phyloP scores from a whole-genome alignment of 2,329 filamentous ascomycete genomes.

The Paraconiothyrium sp. region DNA sequence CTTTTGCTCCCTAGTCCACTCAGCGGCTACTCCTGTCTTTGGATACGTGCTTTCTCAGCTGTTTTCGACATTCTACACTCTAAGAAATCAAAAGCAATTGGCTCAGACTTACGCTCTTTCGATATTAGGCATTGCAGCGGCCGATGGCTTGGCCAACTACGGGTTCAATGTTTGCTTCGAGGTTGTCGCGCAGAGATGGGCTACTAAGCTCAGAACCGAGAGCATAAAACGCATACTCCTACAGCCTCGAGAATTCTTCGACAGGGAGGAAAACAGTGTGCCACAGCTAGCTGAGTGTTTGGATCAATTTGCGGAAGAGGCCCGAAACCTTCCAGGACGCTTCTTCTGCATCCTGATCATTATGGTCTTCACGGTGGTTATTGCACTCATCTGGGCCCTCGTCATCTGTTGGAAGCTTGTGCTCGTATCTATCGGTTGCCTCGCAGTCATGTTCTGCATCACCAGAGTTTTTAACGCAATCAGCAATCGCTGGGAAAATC shows the following conservation, averaged over 20 bases:
- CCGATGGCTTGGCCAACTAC: slow-evolving; percentile 73
- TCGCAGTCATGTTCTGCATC: slow-evolving; percentile 72
- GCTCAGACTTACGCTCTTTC: slow-evolving; percentile 74
- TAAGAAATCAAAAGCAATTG: slow-evolving; percentile 57
- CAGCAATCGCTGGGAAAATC: slow-evolving; percentile 76
- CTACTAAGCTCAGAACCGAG: slow-evolving; percentile 73
- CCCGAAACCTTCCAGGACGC: slow-evolving; percentile 81
- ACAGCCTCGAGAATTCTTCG: slow-evolving; percentile 84
- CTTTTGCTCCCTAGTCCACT: slow-evolving; percentile 69
- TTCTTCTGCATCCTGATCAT: slow-evolving; percentile 77
- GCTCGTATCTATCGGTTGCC: slow-evolving; percentile 74
- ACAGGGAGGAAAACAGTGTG: slow-evolving; percentile 71
- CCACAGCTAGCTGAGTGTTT: slow-evolving; percentile 74
- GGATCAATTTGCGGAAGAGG: slow-evolving; percentile 85
- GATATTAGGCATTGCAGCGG: slow-evolving; percentile 72
- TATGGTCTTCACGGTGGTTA: slow-evolving; percentile 71
- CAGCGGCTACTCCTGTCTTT: slow-evolving; percentile 76
- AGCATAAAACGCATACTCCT: slow-evolving; percentile 75
- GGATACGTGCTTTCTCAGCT: slow-evolving; percentile 79
- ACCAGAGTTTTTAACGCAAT: slow-evolving; percentile 72
- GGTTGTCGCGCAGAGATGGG: slow-evolving; percentile 76
- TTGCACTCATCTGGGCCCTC: slow-evolving; percentile 80
- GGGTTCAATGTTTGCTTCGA: slow-evolving; percentile 77
- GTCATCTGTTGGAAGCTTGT: slow-evolving; percentile 81
- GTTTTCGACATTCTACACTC: slow-evolving; percentile 72